A percentile compares a stretch with the other conserved stretches of the same genome.
These are phyloP conservation scores for Bipolaris gigantea DNA, from an alignment of 2,329 filamentous ascomycete species.

Conservation along the genomic window DNA sequence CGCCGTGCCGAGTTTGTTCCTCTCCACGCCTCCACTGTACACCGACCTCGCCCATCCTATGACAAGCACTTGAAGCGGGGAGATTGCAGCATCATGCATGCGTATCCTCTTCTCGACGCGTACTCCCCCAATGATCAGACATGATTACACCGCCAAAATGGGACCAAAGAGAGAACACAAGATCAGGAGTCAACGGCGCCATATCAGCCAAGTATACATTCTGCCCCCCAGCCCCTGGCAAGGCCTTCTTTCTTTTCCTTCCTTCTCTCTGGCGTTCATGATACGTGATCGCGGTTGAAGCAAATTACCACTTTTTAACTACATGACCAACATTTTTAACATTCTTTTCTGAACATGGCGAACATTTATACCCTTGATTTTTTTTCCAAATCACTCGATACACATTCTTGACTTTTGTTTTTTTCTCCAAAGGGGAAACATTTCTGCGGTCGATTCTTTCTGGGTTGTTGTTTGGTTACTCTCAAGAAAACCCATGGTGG, in stretches of 20 bases:
- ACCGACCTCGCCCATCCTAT: neutral
- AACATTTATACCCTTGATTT: constrained; percentile 8
- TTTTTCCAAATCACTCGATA: neutral
- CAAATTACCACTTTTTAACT: neutral
- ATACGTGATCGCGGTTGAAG: neutral
- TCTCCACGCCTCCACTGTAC: neutral
- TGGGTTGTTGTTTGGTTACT: no score
- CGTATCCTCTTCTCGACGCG: neutral
- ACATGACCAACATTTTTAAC: no score
- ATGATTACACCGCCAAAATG: no score
- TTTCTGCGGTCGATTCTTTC: no score
- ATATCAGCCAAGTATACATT: neutral
- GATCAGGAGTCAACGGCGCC: neutral
- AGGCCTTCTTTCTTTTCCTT: neutral
- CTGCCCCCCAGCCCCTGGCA: neutral
- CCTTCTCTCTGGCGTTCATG: neutral
- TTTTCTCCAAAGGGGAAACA: no score
- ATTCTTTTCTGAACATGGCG: neutral
- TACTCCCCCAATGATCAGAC: no score
- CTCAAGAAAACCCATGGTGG: no score
- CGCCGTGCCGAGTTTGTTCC: constrained; percentile 22
- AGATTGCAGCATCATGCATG: neutral
- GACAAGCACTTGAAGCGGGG: neutral
- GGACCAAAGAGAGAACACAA: neutral
- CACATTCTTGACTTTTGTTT: neutral